Evolutionary conservation across 2,329 filamentous ascomycete genomes (phyloP).

Genomic region (Botrytis hyacinthi): DNA sequence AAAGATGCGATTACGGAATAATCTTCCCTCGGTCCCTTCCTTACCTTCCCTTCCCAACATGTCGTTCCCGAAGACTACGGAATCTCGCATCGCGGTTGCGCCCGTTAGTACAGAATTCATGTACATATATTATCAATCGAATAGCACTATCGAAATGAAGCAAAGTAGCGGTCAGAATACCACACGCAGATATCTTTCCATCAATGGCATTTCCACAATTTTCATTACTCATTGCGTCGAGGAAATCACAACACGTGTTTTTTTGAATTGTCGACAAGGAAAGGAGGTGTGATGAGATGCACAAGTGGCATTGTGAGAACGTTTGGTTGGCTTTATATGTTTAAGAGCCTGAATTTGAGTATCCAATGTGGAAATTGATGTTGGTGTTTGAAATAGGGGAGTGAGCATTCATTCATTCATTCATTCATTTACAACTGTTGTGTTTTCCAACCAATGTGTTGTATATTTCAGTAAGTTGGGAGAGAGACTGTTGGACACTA

Average conservation of each 20-base stretch:
- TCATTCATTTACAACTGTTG: not conserved
- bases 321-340: not conserved
- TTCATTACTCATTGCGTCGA: not conserved
- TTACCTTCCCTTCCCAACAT: not conserved
- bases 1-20: not conserved
- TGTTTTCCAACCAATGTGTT: not conserved
- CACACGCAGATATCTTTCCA: not conserved
- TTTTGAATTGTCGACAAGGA: not conserved
- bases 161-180: conserved; percentile 1
- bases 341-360: not conserved
- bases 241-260: not conserved
- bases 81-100: not conserved
- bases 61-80: not conserved
- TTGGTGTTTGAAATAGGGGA: not conserved
- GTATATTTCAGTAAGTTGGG: not conserved
- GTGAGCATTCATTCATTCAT: not conserved
- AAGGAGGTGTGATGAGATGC: not conserved
- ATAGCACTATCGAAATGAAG: not conserved
- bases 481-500: not conserved
- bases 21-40: not conserved
- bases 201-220: not conserved
- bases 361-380: not conserved
- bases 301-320: not conserved
- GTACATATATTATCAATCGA: not conserved
- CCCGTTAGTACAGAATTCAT: not conserved